Percentiles rank a stretch among this genome's conserved stretches.
Conservation (phyloP, 306 rosid species). For the Mimosa bimucronata region DNA sequence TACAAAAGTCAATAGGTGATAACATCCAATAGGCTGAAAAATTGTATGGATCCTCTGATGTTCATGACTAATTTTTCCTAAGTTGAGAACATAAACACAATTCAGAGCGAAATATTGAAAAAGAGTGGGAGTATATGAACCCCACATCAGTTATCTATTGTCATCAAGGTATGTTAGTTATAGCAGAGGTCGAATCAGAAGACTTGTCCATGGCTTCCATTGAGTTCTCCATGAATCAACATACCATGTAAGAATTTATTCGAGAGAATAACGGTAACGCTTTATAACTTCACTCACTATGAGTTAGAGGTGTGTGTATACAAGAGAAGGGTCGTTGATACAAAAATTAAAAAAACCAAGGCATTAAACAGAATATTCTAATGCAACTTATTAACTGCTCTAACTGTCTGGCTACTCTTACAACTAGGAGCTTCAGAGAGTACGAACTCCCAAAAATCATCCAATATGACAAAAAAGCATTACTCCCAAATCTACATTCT, state of each 20-base stretch:
- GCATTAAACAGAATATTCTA: background rate
- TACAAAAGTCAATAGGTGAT: background rate
- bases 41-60: background rate
- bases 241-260: background rate
- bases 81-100: background rate
- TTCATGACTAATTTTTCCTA: background rate
- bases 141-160: background rate
- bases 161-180: background rate
- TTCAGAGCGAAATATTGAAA: background rate
- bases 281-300: background rate
- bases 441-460: background rate
- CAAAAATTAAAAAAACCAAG: background rate
- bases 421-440: background rate
- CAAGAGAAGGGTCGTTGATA: background rate
- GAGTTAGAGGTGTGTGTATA: background rate
- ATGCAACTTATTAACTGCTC: background rate
- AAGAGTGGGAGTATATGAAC: background rate
- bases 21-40: background rate
- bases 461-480: background rate
- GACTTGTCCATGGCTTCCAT: background rate
- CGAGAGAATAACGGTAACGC: background rate
- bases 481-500: background rate
- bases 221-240: background rate
- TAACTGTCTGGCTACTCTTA: background rate
- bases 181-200: background rate